Evolutionary conservation across 169 alveolate genomes (phyloP).

Genomic region (Plasmodium berghei): DNA sequence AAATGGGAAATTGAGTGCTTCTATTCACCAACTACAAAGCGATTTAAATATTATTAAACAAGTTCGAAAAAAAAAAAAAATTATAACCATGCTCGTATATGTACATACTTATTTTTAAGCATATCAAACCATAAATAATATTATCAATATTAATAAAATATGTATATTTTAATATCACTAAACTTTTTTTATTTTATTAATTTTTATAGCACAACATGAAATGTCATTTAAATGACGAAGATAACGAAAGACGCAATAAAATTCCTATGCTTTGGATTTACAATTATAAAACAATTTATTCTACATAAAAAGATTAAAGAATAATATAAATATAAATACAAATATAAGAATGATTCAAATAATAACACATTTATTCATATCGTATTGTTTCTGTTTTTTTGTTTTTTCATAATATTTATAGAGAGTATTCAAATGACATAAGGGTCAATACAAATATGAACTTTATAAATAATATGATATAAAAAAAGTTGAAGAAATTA

Average conservation of each 20-base stretch:
- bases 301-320: not conserved
- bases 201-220: slow-evolving; percentile 23
- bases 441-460: slow-evolving; percentile 4
- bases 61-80: slow-evolving; percentile 14
- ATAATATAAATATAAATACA: slow-evolving; percentile 2
- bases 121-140: too few species aligned
- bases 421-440: slow-evolving; percentile 7
- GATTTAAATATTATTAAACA: slow-evolving; percentile 15
- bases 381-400: not conserved
- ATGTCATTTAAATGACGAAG: not conserved
- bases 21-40: slow-evolving; percentile 36
- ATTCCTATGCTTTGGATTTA: slow-evolving; percentile 57
- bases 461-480: not conserved
- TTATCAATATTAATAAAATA: not conserved
- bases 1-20: not conserved
- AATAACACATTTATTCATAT: not conserved
- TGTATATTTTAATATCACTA: not conserved
- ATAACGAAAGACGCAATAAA: slow-evolving; percentile 9
- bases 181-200: not conserved
- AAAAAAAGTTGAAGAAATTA: not conserved
- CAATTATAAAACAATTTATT: slow-evolving; percentile 33
- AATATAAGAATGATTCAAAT: not conserved
- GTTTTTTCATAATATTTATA: not conserved
- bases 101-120: too few species aligned
- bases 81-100: not conserved